phyloP scores from a whole-genome alignment of 1,284 basidiomycete genomes.

The Trametes hirsuta region DNA sequence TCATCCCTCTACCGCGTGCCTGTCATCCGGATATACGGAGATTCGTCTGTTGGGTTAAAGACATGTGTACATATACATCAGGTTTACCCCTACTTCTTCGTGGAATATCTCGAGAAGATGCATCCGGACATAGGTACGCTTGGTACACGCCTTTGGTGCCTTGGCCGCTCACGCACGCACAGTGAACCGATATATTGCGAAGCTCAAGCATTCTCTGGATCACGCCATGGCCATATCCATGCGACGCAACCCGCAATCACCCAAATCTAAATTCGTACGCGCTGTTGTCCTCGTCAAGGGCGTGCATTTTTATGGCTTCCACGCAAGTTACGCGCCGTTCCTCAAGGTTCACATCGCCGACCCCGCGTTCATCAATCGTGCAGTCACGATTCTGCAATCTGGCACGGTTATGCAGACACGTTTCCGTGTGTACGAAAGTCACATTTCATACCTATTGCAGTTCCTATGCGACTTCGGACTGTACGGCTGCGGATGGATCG shows the following conservation, averaged over 20 bases:
- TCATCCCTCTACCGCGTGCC: constrained; percentile 68
- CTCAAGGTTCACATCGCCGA: constrained; percentile 86
- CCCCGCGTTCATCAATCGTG: constrained; percentile 69
- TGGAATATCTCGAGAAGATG: constrained; percentile 68
- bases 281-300: constrained; percentile 90
- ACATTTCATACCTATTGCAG: constrained; percentile 88
- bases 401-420: constrained; percentile 80
- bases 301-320: constrained; percentile 95
- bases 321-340: constrained; percentile 84
- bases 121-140: constrained; percentile 47
- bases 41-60: constrained; percentile 77
- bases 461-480: constrained; percentile 96
- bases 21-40: constrained; percentile 86
- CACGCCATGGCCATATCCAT: constrained; percentile 76
- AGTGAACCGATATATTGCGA: constrained; percentile 74
- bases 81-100: constrained; percentile 81
- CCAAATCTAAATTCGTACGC: constrained; percentile 64
- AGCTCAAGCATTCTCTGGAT: constrained; percentile 74
- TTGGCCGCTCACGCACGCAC: neutral
- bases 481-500: constrained; percentile 92
- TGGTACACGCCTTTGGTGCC: constrained; percentile 6
- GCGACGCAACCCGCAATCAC: constrained; percentile 61
- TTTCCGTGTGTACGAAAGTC: constrained; percentile 86
- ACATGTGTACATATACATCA: constrained; percentile 92
- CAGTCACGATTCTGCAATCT: constrained; percentile 76